A percentile compares a stretch with the other conserved stretches of the same genome.
Evolutionary conservation across 768 basidiomycete species (phyloP).

Genomic region (Lactifluus volemus): DNA sequence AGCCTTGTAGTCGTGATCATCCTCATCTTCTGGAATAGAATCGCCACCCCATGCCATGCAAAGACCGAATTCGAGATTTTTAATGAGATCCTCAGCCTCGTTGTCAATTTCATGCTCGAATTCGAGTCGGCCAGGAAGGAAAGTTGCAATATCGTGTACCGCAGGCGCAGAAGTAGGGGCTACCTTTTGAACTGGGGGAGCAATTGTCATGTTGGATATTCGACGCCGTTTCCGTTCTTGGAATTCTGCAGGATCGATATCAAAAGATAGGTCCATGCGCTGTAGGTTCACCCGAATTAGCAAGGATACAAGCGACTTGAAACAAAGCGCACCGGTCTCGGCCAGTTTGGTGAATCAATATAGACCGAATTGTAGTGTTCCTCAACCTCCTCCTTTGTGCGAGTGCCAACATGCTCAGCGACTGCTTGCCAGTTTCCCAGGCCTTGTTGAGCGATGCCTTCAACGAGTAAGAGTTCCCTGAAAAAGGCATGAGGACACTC

Average conservation of each 20-base stretch:
- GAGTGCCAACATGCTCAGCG: slow-evolving; percentile 88
- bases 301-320: slow-evolving; percentile 5
- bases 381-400: slow-evolving; percentile 90
- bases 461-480: slow-evolving; percentile 84
- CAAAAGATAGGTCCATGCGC: slow-evolving; percentile 49
- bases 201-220: slow-evolving; percentile 66
- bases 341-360: slow-evolving; percentile 70
- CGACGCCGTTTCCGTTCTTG: slow-evolving; percentile 83
- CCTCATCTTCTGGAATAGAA: slow-evolving; percentile 66
- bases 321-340: slow-evolving; percentile 55
- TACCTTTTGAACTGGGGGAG: slow-evolving; percentile 52
- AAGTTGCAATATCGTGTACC: slow-evolving; percentile 86
- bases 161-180: slow-evolving; percentile 85
- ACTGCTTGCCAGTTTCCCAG: slow-evolving; percentile 97
- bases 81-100: slow-evolving; percentile 91
- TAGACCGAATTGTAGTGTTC: slow-evolving; percentile 80
- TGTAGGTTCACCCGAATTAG: slow-evolving; percentile 15
- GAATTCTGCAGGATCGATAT: slow-evolving; percentile 73
- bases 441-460: slow-evolving; percentile 80
- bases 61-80: slow-evolving; percentile 94
- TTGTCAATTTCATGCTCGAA: slow-evolving; percentile 98
- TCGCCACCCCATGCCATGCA: slow-evolving; percentile 81
- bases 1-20: slow-evolving; percentile 63
- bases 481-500: background rate
- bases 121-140: slow-evolving; percentile 94